Evolutionary conservation across 129 eudicot species (phyloP).

Genomic region (Deinandra increscens): DNA sequence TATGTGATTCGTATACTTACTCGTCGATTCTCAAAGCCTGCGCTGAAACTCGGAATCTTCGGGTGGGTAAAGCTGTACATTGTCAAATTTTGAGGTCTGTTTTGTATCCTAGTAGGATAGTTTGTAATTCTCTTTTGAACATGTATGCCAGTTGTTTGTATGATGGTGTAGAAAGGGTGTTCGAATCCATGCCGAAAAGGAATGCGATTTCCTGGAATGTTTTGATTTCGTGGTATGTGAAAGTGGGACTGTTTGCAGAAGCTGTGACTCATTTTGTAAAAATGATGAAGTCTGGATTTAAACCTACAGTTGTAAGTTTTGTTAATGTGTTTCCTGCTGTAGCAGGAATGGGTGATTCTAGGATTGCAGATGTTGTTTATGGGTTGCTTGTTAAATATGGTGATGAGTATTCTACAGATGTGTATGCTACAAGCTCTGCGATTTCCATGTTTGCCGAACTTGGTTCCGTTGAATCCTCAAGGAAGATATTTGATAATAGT

Average conservation of each 20-base stretch:
- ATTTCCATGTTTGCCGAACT: slow-evolving; percentile 74
- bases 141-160: slow-evolving; percentile 65
- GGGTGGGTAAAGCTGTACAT: slow-evolving; percentile 75
- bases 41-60: slow-evolving; percentile 46
- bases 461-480: slow-evolving; percentile 56
- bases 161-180: slow-evolving; percentile 53
- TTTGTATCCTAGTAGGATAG: slow-evolving; percentile 63
- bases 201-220: slow-evolving; percentile 77
- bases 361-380: slow-evolving; percentile 47
- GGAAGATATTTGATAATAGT: slow-evolving; percentile 60
- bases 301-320: slow-evolving; percentile 66
- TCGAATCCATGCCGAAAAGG: slow-evolving; percentile 56
- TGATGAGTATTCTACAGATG: slow-evolving; percentile 47
- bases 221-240: slow-evolving; percentile 76
- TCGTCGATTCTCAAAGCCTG: slow-evolving; percentile 86
- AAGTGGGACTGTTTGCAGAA: slow-evolving; percentile 45
- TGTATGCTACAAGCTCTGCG: slow-evolving; percentile 66
- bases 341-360: slow-evolving; percentile 39
- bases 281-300: slow-evolving; percentile 68
- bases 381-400: slow-evolving; percentile 71
- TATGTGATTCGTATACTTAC: slow-evolving; percentile 66
- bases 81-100: slow-evolving; percentile 59
- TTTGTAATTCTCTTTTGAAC: slow-evolving; percentile 68
- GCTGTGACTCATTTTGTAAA: slow-evolving; percentile 52
- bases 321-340: slow-evolving; percentile 72